A percentile compares a stretch with the other conserved stretches of the same genome.
Evolutionary conservation across 1,139 yeast genomes (phyloP).

Genomic region (Debaryomyces fabryi): DNA sequence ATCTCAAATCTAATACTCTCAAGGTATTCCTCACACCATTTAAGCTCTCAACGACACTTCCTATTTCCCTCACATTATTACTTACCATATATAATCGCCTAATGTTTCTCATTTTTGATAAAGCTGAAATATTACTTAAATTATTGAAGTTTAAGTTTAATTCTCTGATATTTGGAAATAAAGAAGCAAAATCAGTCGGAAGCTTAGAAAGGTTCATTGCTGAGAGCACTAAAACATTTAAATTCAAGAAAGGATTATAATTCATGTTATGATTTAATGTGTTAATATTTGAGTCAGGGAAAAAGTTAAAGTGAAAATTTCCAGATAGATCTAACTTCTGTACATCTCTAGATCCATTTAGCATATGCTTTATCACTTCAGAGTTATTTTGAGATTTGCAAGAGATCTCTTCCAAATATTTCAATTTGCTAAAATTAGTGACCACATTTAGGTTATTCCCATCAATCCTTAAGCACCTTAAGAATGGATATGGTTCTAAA

Average conservation of each 20-base stretch:
- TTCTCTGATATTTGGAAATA: constrained; percentile 51
- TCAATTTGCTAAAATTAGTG: constrained; percentile 32
- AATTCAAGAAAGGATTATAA: constrained; percentile 33
- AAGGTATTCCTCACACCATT: constrained; percentile 35
- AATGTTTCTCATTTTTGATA: constrained; percentile 35
- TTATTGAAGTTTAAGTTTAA: constrained; percentile 55
- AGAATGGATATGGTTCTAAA: constrained; percentile 34
- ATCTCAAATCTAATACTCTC: constrained; percentile 49
- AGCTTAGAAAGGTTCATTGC: constrained; percentile 45
- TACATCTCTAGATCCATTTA: constrained; percentile 24
- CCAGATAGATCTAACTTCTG: constrained; percentile 44
- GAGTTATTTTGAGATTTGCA: constrained; percentile 36
- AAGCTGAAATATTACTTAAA: constrained; percentile 31
- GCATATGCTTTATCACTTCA: constrained; percentile 22
- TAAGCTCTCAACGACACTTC: constrained; percentile 35
- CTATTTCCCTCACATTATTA: constrained; percentile 42
- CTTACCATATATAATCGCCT: constrained; percentile 48
- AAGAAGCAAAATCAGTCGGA: constrained; percentile 36
- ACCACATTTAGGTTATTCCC: constrained; percentile 38
- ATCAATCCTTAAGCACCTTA: constrained; percentile 51
- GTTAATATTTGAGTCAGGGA: constrained; percentile 3
- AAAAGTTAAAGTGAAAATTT: constrained; percentile 20
- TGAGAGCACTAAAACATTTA: constrained; percentile 43
- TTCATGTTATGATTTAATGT: neutral
- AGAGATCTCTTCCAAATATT: constrained; percentile 46